These are phyloP conservation scores for Phialophora chinensis DNA, from an alignment of 2,329 filamentous ascomycete species.

Conservation along the genomic window DNA sequence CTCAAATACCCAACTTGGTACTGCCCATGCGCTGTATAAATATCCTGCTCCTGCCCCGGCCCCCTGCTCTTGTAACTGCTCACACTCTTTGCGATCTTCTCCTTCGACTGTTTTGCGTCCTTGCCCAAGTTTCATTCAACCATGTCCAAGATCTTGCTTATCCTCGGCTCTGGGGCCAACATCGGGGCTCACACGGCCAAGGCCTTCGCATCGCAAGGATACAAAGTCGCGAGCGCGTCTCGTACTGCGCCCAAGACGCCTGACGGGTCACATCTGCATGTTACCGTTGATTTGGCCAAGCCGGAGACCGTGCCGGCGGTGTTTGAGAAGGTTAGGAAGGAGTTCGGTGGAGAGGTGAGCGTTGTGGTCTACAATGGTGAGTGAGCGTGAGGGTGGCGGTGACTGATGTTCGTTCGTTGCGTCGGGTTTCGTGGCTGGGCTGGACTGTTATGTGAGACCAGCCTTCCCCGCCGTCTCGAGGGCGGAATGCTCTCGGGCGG, in stretches of 20 bases:
- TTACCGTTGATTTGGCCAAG: slow-evolving; percentile 46
- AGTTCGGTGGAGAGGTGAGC: slow-evolving; percentile 47
- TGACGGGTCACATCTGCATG: slow-evolving; percentile 36
- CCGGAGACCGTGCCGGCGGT: slow-evolving; percentile 43
- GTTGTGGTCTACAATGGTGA: slow-evolving; percentile 52
- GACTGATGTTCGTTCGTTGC: not conserved
- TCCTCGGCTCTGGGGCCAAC: slow-evolving; percentile 54
- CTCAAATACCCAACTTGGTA: too few species aligned
- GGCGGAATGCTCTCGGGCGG: too few species aligned
- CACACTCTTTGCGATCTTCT: too few species aligned
- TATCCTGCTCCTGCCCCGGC: too few species aligned
- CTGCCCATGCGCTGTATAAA: too few species aligned
- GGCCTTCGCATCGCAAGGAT: slow-evolving; percentile 51
- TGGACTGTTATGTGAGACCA: not conserved
- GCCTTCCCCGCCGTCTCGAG: not conserved
- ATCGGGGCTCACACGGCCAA: slow-evolving; percentile 48
- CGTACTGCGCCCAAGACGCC: slow-evolving; percentile 4
- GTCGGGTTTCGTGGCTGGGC: not conserved
- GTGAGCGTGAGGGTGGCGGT: not conserved
- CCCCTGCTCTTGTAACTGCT: too few species aligned
- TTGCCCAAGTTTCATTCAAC: not conserved
- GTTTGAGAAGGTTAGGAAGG: slow-evolving; percentile 49
- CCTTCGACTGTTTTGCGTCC: too few species aligned
- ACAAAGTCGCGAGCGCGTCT: slow-evolving; percentile 51
- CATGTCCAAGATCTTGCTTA: slow-evolving; percentile 41